Conservation (phyloP, 2,329 filamentous ascomycete genomes). For the Xylariaceae sp. region DNA sequence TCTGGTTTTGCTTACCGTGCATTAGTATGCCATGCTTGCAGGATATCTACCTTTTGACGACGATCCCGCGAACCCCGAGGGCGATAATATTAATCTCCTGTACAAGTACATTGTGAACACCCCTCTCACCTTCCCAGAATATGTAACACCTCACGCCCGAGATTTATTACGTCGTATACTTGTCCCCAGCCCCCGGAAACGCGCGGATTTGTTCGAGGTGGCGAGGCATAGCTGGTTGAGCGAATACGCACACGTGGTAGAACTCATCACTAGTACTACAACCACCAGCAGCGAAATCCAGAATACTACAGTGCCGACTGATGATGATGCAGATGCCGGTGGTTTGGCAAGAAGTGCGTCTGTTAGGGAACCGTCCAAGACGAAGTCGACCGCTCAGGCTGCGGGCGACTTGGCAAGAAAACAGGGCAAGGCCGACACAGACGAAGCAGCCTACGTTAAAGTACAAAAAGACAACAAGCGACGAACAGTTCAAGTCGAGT, state of each 20-base stretch:
- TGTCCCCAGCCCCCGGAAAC: constrained; percentile 90
- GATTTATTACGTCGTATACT: constrained; percentile 91
- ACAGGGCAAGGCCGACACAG: constrained; percentile 72
- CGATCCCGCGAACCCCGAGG: constrained; percentile 96
- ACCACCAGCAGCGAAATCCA: constrained; percentile 85
- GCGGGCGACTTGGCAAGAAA: constrained; percentile 71
- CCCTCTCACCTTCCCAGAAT: constrained; percentile 96
- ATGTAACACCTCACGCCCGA: constrained; percentile 93
- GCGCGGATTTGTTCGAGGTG: constrained; percentile 95
- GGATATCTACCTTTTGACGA: constrained; percentile 98
- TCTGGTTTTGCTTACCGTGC: constrained; percentile 27
- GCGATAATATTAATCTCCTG: constrained; percentile 97
- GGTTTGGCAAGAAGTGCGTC: constrained; percentile 83
- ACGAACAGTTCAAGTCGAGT: constrained; percentile 95
- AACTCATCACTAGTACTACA: constrained; percentile 94
- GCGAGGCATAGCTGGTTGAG: constrained; percentile 97
- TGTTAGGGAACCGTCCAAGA: constrained; percentile 82
- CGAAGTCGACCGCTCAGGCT: constrained; percentile 54
- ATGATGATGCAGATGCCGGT: constrained; percentile 61
- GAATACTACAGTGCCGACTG: constrained; percentile 69
- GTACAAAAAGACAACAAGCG: constrained; percentile 86
- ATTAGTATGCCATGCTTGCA: constrained; percentile 97
- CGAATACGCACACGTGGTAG: constrained; percentile 95
- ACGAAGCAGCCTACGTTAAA: constrained; percentile 59
- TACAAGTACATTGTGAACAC: constrained; percentile 99